Percentiles rank a stretch among this genome's conserved stretches.
These are phyloP conservation scores for Schizochytrium sp. DNA, from an alignment of 108 stramenopile species.

Conservation along the genomic window DNA sequence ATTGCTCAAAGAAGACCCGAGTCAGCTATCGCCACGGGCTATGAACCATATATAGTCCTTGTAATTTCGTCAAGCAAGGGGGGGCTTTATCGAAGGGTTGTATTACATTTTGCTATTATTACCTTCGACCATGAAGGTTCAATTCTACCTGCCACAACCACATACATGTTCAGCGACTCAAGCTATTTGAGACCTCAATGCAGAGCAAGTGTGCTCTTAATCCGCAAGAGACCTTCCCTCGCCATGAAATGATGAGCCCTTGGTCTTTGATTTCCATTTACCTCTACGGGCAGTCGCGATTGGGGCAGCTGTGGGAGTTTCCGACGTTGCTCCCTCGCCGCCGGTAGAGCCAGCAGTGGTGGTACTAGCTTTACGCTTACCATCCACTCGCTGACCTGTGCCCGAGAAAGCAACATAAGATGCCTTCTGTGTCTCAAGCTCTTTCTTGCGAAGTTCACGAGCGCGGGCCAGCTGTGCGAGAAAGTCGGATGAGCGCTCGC, in stretches of 20 bases:
- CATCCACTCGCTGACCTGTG: constrained; percentile 4
- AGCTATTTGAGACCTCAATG: too few species aligned
- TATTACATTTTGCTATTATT: too few species aligned
- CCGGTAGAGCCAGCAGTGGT: too few species aligned
- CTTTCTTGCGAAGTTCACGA: constrained; percentile 19
- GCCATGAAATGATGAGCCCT: constrained; percentile 13
- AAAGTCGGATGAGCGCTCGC: constrained; percentile 40
- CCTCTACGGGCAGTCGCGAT: not conserved
- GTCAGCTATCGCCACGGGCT: too few species aligned
- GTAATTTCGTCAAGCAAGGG: too few species aligned
- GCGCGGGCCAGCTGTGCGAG: constrained; percentile 40
- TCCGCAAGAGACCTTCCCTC: constrained; percentile 54
- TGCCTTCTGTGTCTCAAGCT: constrained; percentile 43
- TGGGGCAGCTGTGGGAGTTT: not conserved
- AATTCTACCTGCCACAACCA: too few species aligned
- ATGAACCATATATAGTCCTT: too few species aligned
- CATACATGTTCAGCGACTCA: too few species aligned
- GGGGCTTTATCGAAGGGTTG: too few species aligned
- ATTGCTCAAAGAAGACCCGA: too few species aligned
- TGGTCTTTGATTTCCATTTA: constrained; percentile 59
- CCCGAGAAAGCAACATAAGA: constrained; percentile 40
- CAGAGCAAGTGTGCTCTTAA: not conserved
- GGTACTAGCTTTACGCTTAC: not conserved
- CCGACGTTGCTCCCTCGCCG: not conserved
- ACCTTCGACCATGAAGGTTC: too few species aligned